These are phyloP conservation scores for Fusarium nygamai DNA, from an alignment of 2,329 filamentous ascomycete species.

Conservation along the genomic window DNA sequence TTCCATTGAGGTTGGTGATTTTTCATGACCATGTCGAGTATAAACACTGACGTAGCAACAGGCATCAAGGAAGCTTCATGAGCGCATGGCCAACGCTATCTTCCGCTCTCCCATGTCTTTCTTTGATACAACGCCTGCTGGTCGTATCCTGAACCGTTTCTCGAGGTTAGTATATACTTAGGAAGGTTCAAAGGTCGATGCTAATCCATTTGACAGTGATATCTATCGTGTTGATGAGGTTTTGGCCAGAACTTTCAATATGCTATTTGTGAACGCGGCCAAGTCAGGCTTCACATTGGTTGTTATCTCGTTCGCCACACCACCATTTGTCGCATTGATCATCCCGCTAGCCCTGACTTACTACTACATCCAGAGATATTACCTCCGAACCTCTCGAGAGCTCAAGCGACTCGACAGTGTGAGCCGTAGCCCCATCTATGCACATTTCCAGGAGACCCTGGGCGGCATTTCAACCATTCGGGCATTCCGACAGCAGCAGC, in stretches of 20 bases:
- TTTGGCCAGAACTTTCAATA: conserved; percentile 96
- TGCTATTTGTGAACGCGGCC: conserved; percentile 84
- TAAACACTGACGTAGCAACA: conserved; percentile 47
- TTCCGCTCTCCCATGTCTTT: conserved; percentile 99
- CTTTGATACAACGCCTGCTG: conserved; percentile 96
- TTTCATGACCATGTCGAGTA: too few relatives aligned
- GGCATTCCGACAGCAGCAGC: conserved; percentile 87
- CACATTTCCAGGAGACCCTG: conserved; percentile 97
- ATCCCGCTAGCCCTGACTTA: conserved; percentile 84
- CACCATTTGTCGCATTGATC: conserved; percentile 82
- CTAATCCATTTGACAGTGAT: conserved; percentile 61
- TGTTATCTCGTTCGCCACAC: conserved; percentile 84
- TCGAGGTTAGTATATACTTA: conserved; percentile 72
- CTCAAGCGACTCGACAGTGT: conserved; percentile 96
- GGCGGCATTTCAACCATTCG: conserved; percentile 95
- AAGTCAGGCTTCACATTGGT: conserved; percentile 84
- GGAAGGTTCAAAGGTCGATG: not conserved
- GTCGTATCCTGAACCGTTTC: conserved; percentile 96
- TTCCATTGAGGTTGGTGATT: conserved; percentile 82
- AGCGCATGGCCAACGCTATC: conserved; percentile 96
- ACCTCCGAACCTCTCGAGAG: conserved; percentile 93
- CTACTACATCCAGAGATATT: conserved; percentile 95
- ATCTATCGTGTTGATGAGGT: conserved; percentile 90
- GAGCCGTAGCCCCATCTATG: conserved; percentile 94
- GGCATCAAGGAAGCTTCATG: conserved; percentile 95